Percentiles rank a stretch among this genome's conserved stretches.
phyloP scores from a whole-genome alignment of 2,329 filamentous ascomycete genomes.

The Amesomyces nigricolor region DNA sequence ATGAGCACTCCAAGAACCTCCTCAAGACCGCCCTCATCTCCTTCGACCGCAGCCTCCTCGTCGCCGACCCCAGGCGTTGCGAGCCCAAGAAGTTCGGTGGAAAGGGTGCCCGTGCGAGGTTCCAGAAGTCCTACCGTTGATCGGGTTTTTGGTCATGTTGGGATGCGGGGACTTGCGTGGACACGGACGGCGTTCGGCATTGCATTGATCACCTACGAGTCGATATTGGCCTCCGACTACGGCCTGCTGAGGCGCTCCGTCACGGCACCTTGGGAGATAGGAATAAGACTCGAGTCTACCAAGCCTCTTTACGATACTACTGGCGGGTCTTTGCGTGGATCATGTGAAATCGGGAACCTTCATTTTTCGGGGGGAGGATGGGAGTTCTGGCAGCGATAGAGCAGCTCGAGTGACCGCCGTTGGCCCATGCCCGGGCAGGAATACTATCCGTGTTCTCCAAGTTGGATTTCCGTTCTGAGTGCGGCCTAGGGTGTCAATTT shows the following conservation, averaged over 20 bases:
- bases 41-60: slow-evolving; percentile 66
- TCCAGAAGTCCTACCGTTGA: slow-evolving; percentile 99
- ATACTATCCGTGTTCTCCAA: slow-evolving; percentile 18
- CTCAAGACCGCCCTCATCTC: slow-evolving; percentile 94
- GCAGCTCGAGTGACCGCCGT: slow-evolving; percentile 19
- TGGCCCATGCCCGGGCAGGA: slow-evolving; percentile 13
- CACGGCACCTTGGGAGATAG: slow-evolving; percentile 24
- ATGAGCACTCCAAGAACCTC: slow-evolving; percentile 99
- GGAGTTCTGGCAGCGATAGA: slow-evolving; percentile 18
- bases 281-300: slow-evolving; percentile 26
- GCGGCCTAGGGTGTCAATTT: background rate
- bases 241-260: slow-evolving; percentile 23
- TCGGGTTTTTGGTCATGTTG: slow-evolving; percentile 28
- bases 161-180: slow-evolving; percentile 27
- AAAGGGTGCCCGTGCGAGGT: slow-evolving; percentile 90
- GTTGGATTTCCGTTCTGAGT: background rate
- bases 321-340: slow-evolving; percentile 16
- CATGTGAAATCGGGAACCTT: slow-evolving; percentile 17
- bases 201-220: slow-evolving; percentile 28
- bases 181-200: slow-evolving; percentile 29
- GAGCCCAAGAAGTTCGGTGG: slow-evolving; percentile 98
- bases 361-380: slow-evolving; percentile 10
- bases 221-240: slow-evolving; percentile 25
- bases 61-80: slow-evolving; percentile 97
- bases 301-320: slow-evolving; percentile 20